Evolutionary conservation across 1,139 yeast genomes (phyloP).

Genomic region (Hemisphaericaspora subhashii): DNA sequence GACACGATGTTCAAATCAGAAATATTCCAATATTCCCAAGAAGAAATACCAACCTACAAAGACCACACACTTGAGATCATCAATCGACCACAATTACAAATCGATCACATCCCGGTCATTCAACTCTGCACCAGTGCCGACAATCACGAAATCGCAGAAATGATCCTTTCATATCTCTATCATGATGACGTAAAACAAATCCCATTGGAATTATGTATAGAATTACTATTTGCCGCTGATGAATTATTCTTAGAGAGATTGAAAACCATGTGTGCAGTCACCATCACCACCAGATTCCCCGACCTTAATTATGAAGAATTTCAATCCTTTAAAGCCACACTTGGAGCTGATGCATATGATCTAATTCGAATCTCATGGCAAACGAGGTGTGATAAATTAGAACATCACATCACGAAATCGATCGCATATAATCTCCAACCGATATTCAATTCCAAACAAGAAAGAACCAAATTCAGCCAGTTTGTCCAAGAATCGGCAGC

Average conservation of each 20-base stretch:
- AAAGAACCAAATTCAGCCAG: constrained; percentile 17
- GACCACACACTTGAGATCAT: constrained; percentile 16
- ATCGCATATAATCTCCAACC: constrained; percentile 51
- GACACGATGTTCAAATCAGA: constrained; percentile 62
- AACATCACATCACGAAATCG: constrained; percentile 58
- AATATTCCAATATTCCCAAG: constrained; percentile 24
- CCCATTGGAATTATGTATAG: constrained; percentile 51
- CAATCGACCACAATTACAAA: constrained; percentile 22
- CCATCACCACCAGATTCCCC: constrained; percentile 44
- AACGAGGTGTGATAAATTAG: constrained; percentile 62
- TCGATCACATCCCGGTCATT: constrained; percentile 30
- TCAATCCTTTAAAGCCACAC: constrained; percentile 15
- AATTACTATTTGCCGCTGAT: constrained; percentile 61
- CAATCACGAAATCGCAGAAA: constrained; percentile 45
- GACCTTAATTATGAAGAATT: constrained; percentile 24
- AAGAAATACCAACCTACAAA: constrained; percentile 19
- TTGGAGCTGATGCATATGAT: constrained; percentile 50
- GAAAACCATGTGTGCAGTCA: constrained; percentile 65
- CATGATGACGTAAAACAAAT: constrained; percentile 55
- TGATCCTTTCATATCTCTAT: constrained; percentile 57
- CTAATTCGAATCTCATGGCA: constrained; percentile 68
- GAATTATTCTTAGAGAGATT: constrained; percentile 60
- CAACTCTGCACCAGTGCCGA: constrained; percentile 28
- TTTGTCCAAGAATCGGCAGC: constrained; percentile 49
- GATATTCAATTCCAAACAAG: constrained; percentile 35